phyloP scores from a whole-genome alignment of 2,329 filamentous ascomycete species.

The Colletotrichum tropicicola region DNA sequence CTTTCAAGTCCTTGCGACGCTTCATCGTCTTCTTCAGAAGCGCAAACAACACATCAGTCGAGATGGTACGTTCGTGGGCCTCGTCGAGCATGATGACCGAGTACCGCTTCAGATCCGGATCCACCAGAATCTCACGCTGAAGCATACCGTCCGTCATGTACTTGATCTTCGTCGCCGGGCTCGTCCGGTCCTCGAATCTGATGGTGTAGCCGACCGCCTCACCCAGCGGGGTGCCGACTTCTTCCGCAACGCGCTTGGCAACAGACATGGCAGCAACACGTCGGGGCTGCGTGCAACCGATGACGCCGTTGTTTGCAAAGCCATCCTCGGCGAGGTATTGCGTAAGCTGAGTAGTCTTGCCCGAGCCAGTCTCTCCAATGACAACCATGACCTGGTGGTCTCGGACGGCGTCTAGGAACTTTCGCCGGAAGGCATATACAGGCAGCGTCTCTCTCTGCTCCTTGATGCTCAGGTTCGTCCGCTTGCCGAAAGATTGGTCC shows the following conservation, averaged over 20 bases:
- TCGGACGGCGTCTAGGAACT: conserved; percentile 85
- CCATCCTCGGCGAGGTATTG: conserved; percentile 95
- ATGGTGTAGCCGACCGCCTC: conserved; percentile 97
- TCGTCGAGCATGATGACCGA: conserved; percentile 99
- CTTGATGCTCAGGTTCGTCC: conserved; percentile 92
- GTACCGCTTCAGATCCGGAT: conserved; percentile 88
- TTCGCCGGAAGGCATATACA: conserved; percentile 86
- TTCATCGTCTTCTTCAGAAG: conserved; percentile 93
- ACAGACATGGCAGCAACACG: conserved; percentile 98
- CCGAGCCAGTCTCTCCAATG: conserved; percentile 95
- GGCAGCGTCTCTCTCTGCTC: conserved; percentile 91
- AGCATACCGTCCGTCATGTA: conserved; percentile 99
- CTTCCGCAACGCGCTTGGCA: conserved; percentile 94
- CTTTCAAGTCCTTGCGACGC: conserved; percentile 84
- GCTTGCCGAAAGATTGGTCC: conserved; percentile 83
- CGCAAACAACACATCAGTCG: conserved; percentile 94
- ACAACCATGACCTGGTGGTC: conserved; percentile 95
- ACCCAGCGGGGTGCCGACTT: conserved; percentile 90
- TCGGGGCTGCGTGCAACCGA: conserved; percentile 96
- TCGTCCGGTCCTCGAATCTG: conserved; percentile 95
- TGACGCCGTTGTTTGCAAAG: conserved; percentile 86
- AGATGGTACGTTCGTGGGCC: conserved; percentile 95
- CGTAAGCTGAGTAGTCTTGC: conserved; percentile 96
- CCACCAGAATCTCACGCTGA: conserved; percentile 91
- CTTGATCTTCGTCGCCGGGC: conserved; percentile 90